These are phyloP conservation scores for Bremia lactucae DNA, from an alignment of 352 stramenopile genomes.

Conservation along the genomic window DNA sequence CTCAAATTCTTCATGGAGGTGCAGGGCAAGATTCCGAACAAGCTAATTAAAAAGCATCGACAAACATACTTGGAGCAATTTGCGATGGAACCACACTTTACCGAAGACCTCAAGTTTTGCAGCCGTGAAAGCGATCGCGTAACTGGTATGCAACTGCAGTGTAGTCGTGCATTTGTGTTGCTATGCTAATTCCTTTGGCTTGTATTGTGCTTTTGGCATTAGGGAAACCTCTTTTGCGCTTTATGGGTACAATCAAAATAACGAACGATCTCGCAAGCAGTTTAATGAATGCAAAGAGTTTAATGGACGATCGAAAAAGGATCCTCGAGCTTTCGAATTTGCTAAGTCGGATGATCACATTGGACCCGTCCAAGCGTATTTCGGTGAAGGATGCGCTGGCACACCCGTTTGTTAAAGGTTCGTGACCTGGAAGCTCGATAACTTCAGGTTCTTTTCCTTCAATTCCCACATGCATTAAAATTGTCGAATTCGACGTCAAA, in stretches of 20 bases:
- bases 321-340: conserved; percentile 59
- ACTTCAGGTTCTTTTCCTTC: not conserved
- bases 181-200: not conserved
- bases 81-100: conserved; percentile 81
- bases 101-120: conserved; percentile 77
- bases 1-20: conserved; percentile 94
- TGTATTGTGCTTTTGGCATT: not conserved
- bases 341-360: conserved; percentile 71
- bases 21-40: conserved; percentile 84
- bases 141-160: conserved; percentile 37
- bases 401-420: conserved; percentile 68
- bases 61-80: conserved; percentile 71
- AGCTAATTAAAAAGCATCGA: conserved; percentile 78
- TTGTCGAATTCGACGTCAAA: too few relatives aligned
- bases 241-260: conserved; percentile 54
- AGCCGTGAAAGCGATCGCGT: conserved; percentile 74
- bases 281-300: conserved; percentile 49
- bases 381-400: conserved; percentile 61
- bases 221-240: conserved; percentile 66
- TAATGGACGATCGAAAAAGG: conserved; percentile 52
- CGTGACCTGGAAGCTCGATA: not conserved
- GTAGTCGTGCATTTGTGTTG: not conserved
- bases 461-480: too few relatives aligned
- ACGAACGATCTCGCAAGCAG: conserved; percentile 46
- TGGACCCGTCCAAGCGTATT: conserved; percentile 77